Evolutionary conservation across 768 basidiomycete genomes (phyloP), one percentile per base, ranked within the genome.

Genomic region (Suillus lakei): DNA sequence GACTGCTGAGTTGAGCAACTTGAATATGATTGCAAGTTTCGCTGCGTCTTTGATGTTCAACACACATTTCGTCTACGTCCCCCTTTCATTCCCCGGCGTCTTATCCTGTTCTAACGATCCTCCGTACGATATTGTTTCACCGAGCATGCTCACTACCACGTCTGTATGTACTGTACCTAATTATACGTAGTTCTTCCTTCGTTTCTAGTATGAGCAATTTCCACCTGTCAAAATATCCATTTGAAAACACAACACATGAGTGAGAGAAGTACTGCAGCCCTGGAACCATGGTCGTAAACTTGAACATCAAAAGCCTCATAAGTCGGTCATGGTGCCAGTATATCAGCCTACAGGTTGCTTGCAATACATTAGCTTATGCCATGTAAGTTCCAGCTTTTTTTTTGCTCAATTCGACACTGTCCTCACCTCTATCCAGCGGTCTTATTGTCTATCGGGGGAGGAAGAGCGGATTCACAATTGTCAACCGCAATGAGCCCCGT

Each of bases 381-480:
- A 6, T 38, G 23, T 56, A 56, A 38, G 16, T 15, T 38, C n/a
- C 23, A 16, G 23, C 2, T 2, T 16, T 54, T 54, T 32, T 54
- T 26, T 48, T 26, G 2, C 23, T n/a, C n/a, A 15, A n/a, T n/a
- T 2, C 36, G 32, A 55, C 8, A 36, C 15, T 15, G n/a, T 55
- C n/a, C 34, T n/a, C 34, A 36, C 34, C 54, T 56, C n/a, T 23
- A 23, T 66, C 41, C 70, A 88, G 86, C 12, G 85, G 87, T 15
- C 77, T 88, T 65, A 83, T 85, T 13, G 68, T 87, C 28, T 77
- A 82, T 70, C 86, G 89, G 72, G 72, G 85, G 8, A 70, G 71
- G 61, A 84, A 83, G 68, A 76, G 67, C 50, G 81, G 83, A 5
- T 88, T 89, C 80, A 80, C 82, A 26, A 71, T 87, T 67, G 78